Evolutionary conservation across 192 early-diverging fungal species (phyloP), one percentile per base, ranked within the genome.

Genomic region (Spizellomyces punctatus): DNA sequence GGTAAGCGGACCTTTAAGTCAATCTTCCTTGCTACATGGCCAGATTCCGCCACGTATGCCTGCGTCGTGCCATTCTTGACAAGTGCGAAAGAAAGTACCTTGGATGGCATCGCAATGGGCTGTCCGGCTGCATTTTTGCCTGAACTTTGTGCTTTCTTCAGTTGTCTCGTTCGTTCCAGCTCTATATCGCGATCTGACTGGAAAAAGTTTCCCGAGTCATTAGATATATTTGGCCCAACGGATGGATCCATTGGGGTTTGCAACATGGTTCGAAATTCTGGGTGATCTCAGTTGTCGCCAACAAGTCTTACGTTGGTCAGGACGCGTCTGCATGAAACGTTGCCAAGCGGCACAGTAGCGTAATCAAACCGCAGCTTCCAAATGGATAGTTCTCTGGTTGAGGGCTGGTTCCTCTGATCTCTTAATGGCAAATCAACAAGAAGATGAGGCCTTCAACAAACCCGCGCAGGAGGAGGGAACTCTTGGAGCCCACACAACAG

Each of bases 31-130:
- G 88, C 86, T 6, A 90, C 76, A 78, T 88, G 89, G 12, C 89
- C 92, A 5, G 91, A 89, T 78, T 93, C 91, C 4, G 88, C 91
- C 49, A 89, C 78, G 74, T 85, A 92, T 21, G 84, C 74, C 10
- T 44, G 5, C 5, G 57, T 7, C 64, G 47, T 49, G 19, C n/a
- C 19, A 50, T 58, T 46, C 22, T 55, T 27, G 10, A 79, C 62
- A 10, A 86, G 65, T 48, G 71, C 73, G 6, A 91, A 64, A 16
- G 82, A 78, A 0, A 92, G 73, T 4, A 89, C 86, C 67, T 93
- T 93, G 36, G 92, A 90, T 6, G 83, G 76, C 14, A 85, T 67
- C 48, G 81, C 66, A 55, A 90, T 82, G 10, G 88, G 88, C 22
- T 86, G 76, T 8, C 90, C 91, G 17, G 76, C 74, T 10, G 83